Evolutionary conservation across 1,284 basidiomycete species (phyloP).

Genomic region (Rhizoctonia solani): DNA sequence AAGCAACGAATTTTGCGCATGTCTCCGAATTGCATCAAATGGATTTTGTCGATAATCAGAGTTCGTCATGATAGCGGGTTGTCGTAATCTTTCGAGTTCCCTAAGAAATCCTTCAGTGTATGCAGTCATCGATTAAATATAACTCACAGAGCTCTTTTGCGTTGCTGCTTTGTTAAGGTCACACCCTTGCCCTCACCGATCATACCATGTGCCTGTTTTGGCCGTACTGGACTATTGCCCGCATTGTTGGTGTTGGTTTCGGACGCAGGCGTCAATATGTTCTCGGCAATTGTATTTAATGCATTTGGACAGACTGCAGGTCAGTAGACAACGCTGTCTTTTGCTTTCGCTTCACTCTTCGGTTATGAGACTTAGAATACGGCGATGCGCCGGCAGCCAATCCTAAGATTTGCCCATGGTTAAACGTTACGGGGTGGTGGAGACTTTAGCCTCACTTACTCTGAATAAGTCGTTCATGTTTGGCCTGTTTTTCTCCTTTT

Average conservation of each 20-base stretch:
- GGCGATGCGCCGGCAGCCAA: slow-evolving; percentile 58
- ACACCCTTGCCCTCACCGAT: slow-evolving; percentile 71
- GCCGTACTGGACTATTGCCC: slow-evolving; percentile 39
- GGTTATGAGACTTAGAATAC: slow-evolving; percentile 74
- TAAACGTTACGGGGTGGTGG: slow-evolving; percentile 5
- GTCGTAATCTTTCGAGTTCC: slow-evolving; percentile 65
- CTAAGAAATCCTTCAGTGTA: slow-evolving; percentile 48
- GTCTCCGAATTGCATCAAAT: slow-evolving; percentile 76
- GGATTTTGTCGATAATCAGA: slow-evolving; percentile 69
- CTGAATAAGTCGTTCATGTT: slow-evolving; percentile 68
- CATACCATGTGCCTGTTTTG: slow-evolving; percentile 50
- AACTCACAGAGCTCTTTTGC: slow-evolving; percentile 70
- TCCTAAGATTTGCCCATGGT: slow-evolving; percentile 49
- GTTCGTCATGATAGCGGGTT: slow-evolving; percentile 71
- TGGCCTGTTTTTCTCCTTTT: slow-evolving; percentile 70
- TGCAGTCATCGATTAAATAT: slow-evolving; percentile 39
- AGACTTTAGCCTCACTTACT: slow-evolving; percentile 48
- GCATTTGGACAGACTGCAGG: slow-evolving; percentile 16
- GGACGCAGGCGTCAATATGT: slow-evolving; percentile 53
- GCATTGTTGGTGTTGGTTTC: slow-evolving; percentile 46
- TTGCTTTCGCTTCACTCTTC: slow-evolving; percentile 70
- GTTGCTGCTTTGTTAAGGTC: slow-evolving; percentile 65
- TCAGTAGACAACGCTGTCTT: slow-evolving; percentile 65
- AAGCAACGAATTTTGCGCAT: slow-evolving; percentile 77
- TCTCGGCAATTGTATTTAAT: slow-evolving; percentile 43